Evolutionary conservation across 768 basidiomycete genomes (phyloP).

Genomic region (Psilocybe cubensis): DNA sequence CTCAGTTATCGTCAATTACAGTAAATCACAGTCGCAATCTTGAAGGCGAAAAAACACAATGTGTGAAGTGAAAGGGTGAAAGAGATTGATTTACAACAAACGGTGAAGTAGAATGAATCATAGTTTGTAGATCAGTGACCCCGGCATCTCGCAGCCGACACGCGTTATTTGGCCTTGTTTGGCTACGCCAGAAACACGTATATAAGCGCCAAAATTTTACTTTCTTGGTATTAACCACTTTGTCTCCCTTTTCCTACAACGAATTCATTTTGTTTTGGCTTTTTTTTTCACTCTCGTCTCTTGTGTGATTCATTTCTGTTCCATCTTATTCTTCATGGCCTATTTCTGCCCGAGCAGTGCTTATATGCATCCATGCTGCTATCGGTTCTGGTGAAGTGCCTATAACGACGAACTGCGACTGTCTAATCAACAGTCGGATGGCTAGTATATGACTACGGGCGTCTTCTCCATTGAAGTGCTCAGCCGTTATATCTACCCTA

Average conservation of each 20-base stretch:
- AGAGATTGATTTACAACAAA: neutral
- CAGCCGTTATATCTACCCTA: conserved; percentile 34
- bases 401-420: conserved; percentile 51
- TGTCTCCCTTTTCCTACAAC: neutral
- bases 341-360: conserved; percentile 81
- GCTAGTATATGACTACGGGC: conserved; percentile 41
- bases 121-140: neutral
- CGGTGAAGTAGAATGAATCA: neutral
- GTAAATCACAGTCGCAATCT: neutral
- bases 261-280: neutral
- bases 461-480: conserved; percentile 37
- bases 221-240: neutral
- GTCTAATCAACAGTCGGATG: conserved; percentile 62
- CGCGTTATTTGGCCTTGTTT: conserved; percentile 28
- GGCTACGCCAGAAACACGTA: conserved; percentile 1
- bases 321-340: conserved; percentile 40
- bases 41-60: neutral
- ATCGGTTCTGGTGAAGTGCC: conserved; percentile 84
- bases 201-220: neutral
- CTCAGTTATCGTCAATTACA: no score
- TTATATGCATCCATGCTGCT: conserved; percentile 59
- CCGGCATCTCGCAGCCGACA: conserved; percentile 15
- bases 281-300: conserved; percentile 5
- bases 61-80: neutral
- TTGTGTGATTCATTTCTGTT: conserved; percentile 5